Evolutionary conservation across 441 rosid genomes (phyloP), one percentile per base, ranked within the genome.

Genomic region (Mallotus repandus): DNA sequence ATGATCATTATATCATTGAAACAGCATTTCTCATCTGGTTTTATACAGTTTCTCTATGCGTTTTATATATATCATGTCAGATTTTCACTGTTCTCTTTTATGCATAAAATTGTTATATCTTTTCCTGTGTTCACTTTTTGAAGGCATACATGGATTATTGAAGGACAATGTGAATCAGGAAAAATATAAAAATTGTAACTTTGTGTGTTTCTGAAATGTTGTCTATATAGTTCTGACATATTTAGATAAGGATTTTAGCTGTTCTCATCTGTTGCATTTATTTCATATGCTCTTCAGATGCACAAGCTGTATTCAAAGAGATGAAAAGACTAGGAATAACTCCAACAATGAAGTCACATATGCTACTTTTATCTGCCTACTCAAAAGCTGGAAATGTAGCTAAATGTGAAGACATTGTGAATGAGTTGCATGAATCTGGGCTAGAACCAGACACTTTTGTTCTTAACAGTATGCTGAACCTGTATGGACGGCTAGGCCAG

Each of bases 291-390:
- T 19, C 71, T 74, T 46, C 78, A 92, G 98, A 94, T 69, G 98
- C 98, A 57, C 86, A 88, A 79, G 85, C 87, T 16, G 87, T 87
- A 55, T 92, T 94, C 56, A 90, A 92, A 76, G 91, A 84, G 80
- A 90, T 92, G 98, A 90, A 88, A 87, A 80, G 78, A 50, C 81
- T 94, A 19, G 93, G 94, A 67, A 85, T 94, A 78, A 57, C 80
- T 61, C 97, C 97, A 9, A 92, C 97, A 12, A 90, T 94, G 97
- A 94, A 94, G 78, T 94, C 97, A 18, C 97, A 92, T 86, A 92
- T 92, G 98, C 80, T 94, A 49, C 91, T 94, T 73, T 77, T 92
- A 64, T 88, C 88, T 19, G 97, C 97, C 9, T 89, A 92, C 87
- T 84, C 94, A 5, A 90, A 81, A 83, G 81, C 89, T 5, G 86